Evolutionary conservation across 805 yeast species (phyloP).

Genomic region (Candida tibetensis): DNA sequence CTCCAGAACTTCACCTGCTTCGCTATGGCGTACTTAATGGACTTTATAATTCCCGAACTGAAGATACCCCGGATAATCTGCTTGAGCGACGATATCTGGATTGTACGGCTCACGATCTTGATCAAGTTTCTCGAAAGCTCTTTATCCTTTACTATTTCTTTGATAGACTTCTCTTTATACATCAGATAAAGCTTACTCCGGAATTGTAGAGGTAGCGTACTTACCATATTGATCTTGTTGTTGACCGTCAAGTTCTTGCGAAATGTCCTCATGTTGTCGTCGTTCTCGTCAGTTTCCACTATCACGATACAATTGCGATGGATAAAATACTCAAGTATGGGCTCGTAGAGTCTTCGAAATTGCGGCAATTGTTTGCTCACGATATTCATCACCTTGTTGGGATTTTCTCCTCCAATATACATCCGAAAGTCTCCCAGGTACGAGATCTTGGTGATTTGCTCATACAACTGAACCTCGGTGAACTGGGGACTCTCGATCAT

Average conservation of each 20-base stretch:
- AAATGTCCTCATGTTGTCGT: slow-evolving; percentile 12
- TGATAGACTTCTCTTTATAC: slow-evolving; percentile 39
- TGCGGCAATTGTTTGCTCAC: slow-evolving; percentile 70
- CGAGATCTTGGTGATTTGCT: slow-evolving; percentile 73
- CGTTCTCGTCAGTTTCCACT: slow-evolving; percentile 11
- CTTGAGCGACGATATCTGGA: slow-evolving; percentile 59
- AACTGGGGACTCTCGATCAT: slow-evolving; percentile 41
- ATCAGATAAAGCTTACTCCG: slow-evolving; percentile 21
- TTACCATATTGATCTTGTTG: slow-evolving; percentile 19
- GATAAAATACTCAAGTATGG: slow-evolving; percentile 38
- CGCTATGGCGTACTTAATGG: slow-evolving; percentile 72
- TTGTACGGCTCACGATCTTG: slow-evolving; percentile 42
- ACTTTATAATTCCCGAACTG: slow-evolving; percentile 79
- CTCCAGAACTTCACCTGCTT: slow-evolving; percentile 43
- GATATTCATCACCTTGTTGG: slow-evolving; percentile 81
- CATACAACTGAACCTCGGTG: slow-evolving; percentile 65
- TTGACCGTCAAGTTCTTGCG: slow-evolving; percentile 18
- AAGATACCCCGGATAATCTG: slow-evolving; percentile 82
- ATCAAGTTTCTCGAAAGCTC: slow-evolving; percentile 32
- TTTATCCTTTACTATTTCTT: slow-evolving; percentile 42
- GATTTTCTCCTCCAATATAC: slow-evolving; percentile 86
- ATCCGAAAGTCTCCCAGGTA: slow-evolving; percentile 90
- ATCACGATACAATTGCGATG: slow-evolving; percentile 18
- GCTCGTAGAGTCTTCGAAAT: slow-evolving; percentile 74
- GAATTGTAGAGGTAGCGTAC: slow-evolving; percentile 20